Percentiles rank a stretch among this genome's conserved stretches.
Conservation (phyloP, 2,329 filamentous ascomycete species). For the Paecilomyces fulvus region DNA sequence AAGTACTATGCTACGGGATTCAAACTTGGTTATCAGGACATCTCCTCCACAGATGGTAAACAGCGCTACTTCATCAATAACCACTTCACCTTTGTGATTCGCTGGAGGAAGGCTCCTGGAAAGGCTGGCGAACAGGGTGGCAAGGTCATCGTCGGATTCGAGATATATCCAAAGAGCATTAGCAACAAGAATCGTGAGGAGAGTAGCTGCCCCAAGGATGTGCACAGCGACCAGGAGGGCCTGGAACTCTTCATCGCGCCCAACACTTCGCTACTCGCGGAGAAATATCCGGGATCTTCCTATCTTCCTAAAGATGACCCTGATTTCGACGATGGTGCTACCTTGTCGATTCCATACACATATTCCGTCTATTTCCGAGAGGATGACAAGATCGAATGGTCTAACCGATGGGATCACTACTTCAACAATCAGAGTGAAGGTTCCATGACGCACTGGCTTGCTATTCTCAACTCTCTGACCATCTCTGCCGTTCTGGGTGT, state of each 20-base stretch:
- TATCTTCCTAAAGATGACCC: conserved; percentile 50
- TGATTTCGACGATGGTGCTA: conserved; percentile 56
- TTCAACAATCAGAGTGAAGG: conserved; percentile 82
- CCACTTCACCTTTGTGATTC: conserved; percentile 76
- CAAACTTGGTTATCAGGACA: conserved; percentile 73
- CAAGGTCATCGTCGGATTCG: conserved; percentile 79
- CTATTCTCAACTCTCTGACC: conserved; percentile 77
- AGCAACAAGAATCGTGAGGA: conserved; percentile 53
- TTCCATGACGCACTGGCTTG: conserved; percentile 75
- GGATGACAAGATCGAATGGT: conserved; percentile 72
- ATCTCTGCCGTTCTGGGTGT: conserved; percentile 72
- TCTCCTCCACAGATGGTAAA: conserved; percentile 49
- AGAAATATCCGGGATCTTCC: conserved; percentile 51
- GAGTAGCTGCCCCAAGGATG: conserved; percentile 58
- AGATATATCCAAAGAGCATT: conserved; percentile 82
- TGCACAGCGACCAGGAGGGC: conserved; percentile 54
- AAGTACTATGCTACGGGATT: conserved; percentile 90
- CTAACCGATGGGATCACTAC: conserved; percentile 78
- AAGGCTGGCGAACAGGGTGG: conserved; percentile 60
- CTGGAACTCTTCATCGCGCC: conserved; percentile 62
- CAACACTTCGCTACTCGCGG: conserved; percentile 49
- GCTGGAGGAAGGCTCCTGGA: conserved; percentile 64
- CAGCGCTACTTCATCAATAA: conserved; percentile 73
- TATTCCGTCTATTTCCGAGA: conserved; percentile 89
- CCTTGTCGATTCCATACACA: conserved; percentile 68